Conservation (phyloP, 2,329 filamentous ascomycete genomes). For the Pyricularia sp. region DNA sequence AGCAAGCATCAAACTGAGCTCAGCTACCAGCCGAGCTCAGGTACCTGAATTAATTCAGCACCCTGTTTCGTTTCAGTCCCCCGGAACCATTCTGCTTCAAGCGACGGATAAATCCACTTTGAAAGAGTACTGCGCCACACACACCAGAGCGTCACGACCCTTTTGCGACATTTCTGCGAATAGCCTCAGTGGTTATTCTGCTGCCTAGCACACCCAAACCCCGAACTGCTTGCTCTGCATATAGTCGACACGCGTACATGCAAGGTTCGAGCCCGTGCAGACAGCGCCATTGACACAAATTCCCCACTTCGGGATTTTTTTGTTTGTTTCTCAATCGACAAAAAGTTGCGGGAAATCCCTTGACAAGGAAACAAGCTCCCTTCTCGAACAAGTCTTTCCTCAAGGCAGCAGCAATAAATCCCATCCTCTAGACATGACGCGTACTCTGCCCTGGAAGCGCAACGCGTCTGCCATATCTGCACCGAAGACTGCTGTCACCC, state of each 20-base stretch:
- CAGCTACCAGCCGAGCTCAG: too few species aligned
- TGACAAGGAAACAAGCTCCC: background rate
- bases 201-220: background rate
- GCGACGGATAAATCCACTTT: background rate
- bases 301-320: background rate
- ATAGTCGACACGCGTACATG: background rate
- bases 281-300: background rate
- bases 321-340: background rate
- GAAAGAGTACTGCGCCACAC: background rate
- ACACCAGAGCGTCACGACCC: background rate
- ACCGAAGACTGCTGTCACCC: background rate
- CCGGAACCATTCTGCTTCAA: background rate
- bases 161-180: background rate
- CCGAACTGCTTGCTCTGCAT: background rate
- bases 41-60: background rate
- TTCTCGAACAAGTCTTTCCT: background rate
- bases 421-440: background rate
- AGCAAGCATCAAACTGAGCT: background rate
- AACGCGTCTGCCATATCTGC: background rate
- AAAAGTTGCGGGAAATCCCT: background rate
- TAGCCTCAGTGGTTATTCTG: background rate
- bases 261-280: background rate
- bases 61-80: background rate
- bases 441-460: conserved; percentile 4
- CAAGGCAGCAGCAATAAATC: background rate